These are phyloP conservation scores for Exophiala lecanii-corni DNA, from an alignment of 2,329 filamentous ascomycete species.

Conservation along the genomic window DNA sequence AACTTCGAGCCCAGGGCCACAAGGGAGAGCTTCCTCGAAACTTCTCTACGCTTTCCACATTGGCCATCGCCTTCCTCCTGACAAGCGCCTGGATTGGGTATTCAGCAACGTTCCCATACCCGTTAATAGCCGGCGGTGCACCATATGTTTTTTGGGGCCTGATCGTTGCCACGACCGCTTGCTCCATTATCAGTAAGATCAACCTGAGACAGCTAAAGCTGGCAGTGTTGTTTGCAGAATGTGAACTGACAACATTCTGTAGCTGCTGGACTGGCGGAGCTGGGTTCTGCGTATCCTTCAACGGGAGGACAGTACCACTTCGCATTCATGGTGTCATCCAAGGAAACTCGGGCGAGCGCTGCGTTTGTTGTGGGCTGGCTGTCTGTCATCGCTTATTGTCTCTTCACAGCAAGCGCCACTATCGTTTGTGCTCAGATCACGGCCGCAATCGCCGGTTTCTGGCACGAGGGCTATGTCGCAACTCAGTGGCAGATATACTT, in stretches of 20 bases:
- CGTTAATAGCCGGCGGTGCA: conserved; percentile 26
- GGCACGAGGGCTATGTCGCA: conserved; percentile 15
- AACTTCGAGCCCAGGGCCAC: conserved; percentile 7
- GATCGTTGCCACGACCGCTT: conserved; percentile 24
- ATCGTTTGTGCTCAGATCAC: conserved; percentile 22
- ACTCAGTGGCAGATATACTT: conserved; percentile 28
- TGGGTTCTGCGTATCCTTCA: conserved; percentile 29
- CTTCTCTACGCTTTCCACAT: conserved; percentile 2
- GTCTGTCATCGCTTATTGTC: conserved; percentile 26
- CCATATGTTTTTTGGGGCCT: conserved; percentile 26
- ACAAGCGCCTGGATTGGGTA: conserved; percentile 33
- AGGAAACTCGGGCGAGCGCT: conserved; percentile 11
- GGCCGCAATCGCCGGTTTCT: conserved; percentile 19
- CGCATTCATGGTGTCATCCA: conserved; percentile 27
- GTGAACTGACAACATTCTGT: background rate
- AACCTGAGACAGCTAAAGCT: conserved; percentile 1
- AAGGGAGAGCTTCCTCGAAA: conserved; percentile 2
- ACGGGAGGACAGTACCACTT: conserved; percentile 33
- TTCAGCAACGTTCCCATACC: conserved; percentile 21
- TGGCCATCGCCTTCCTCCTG: conserved; percentile 19
- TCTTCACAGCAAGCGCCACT: conserved; percentile 23
- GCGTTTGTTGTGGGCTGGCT: conserved; percentile 29
- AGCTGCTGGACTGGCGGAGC: conserved; percentile 23
- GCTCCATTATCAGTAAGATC: conserved; percentile 20
- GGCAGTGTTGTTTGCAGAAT: background rate